These are phyloP conservation scores for Gossypium herbaceum DNA, from an alignment of 345 rosid species.

Conservation along the genomic window DNA sequence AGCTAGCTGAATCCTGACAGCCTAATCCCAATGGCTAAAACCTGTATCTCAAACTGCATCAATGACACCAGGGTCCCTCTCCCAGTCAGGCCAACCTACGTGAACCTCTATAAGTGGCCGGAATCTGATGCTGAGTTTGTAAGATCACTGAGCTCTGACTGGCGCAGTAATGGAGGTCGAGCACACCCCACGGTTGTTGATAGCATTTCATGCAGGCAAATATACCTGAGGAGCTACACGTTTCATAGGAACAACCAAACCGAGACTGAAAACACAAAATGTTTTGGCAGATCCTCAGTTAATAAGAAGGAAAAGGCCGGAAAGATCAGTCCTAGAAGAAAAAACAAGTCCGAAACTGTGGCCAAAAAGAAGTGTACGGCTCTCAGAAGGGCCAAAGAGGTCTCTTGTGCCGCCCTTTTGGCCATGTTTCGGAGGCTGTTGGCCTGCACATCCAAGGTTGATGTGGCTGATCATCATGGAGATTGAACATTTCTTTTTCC, in stretches of 20 bases:
- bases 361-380: slow-evolving; percentile 39
- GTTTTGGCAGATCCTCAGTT: slow-evolving; percentile 32
- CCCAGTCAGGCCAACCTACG: slow-evolving; percentile 62
- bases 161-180: slow-evolving; percentile 18
- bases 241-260: slow-evolving; percentile 55
- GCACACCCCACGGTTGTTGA: slow-evolving; percentile 57
- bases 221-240: slow-evolving; percentile 79
- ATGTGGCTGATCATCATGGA: slow-evolving; percentile 36
- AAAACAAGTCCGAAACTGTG: slow-evolving; percentile 10
- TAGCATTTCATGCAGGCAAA: slow-evolving; percentile 78
- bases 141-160: slow-evolving; percentile 38
- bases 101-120: slow-evolving; percentile 75
- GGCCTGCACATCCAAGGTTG: slow-evolving; percentile 52
- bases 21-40: slow-evolving; percentile 43
- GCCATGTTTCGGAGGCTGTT: slow-evolving; percentile 49
- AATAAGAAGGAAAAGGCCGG: slow-evolving; percentile 24
- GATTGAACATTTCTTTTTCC: background rate
- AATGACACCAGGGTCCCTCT: slow-evolving; percentile 50
- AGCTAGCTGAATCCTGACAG: background rate
- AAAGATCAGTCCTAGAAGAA: slow-evolving; percentile 16
- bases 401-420: slow-evolving; percentile 45
- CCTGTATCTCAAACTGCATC: slow-evolving; percentile 75
- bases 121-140: slow-evolving; percentile 69
- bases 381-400: slow-evolving; percentile 47
- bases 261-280: slow-evolving; percentile 34